Base-by-base conservation (phyloP, 768 basidiomycete genomes). In the Candolleomyces eurysporus region DNA sequence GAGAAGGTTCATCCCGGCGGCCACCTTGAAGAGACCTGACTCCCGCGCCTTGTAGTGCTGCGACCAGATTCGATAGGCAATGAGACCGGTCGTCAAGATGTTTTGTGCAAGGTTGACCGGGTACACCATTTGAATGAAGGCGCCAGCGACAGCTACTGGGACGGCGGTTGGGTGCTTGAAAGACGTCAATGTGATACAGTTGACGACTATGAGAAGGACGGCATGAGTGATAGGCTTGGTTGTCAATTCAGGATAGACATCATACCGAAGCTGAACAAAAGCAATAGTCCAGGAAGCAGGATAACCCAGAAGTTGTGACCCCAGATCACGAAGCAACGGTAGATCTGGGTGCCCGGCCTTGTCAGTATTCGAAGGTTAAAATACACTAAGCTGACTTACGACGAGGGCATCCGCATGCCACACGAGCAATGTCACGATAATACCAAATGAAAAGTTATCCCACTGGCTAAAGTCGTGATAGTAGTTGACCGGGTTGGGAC, bases 271-370 rank as follows among this genome's bases (percentile, higher is more conserved):
- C 65, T 46, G 65, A 50, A n/a, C 36, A 48, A 43, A 8, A 73
- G 58, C 14, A 73, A 62, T 9, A 68, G 42, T 19, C 63, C 26
- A 30, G 72, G 70, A 36, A 70, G 17, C 3, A 64, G n/a, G 30
- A 73, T 67, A 7, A 71, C 59, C 58, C 48, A 61, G 36, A 54
- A 61, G 26, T 63, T 63, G 39, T 57, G 63, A 49, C 67, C 61
- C 72, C 72, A 73, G 16, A 73, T 66, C 39, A 69, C 64, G 53
- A 69, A 73, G 54, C 70, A 71, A 31, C 72, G 69, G 57, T 69
- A 72, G 36, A 71, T 71, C 71, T 71, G 11, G 8, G 36, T 36
- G 8, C 36, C 6, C 36, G 36, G 49, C 8, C 48, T 42, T 30
- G 11, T 36, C 10, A n/a, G n/a, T 40, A 19, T 3, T 6, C 30